These are phyloP conservation scores for Russula abietina DNA, from an alignment of 768 basidiomycete species.

Conservation along the genomic window DNA sequence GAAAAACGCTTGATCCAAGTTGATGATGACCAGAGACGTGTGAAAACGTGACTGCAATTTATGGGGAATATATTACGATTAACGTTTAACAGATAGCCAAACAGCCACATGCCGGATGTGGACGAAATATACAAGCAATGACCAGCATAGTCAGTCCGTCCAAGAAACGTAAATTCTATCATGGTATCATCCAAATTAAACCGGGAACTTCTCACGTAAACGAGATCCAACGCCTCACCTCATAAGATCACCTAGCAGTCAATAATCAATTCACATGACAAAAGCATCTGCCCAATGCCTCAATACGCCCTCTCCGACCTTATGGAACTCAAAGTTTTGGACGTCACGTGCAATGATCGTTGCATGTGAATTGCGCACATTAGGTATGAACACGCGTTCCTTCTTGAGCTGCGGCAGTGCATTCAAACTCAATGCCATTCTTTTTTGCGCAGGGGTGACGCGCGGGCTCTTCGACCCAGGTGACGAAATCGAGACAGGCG, in stretches of 20 bases:
- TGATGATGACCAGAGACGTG: no score
- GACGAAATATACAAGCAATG: no score
- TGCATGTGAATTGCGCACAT: slow-evolving; percentile 60
- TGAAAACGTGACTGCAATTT: no score
- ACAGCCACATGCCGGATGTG: no score
- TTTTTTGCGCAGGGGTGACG: slow-evolving; percentile 51
- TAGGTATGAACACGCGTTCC: slow-evolving; percentile 57
- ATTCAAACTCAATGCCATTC: slow-evolving; percentile 57
- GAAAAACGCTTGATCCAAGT: no score
- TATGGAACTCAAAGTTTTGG: slow-evolving; percentile 51
- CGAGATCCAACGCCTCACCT: no score
- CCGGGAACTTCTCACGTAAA: background rate
- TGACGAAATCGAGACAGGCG: slow-evolving; percentile 1
- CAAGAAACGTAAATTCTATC: no score
- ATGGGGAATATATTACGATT: no score
- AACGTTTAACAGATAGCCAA: no score
- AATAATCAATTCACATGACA: slow-evolving; percentile 31
- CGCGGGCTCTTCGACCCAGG: slow-evolving; percentile 26
- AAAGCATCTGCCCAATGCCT: slow-evolving; percentile 69
- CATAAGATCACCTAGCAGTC: background rate
- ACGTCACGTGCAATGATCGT: slow-evolving; percentile 66
- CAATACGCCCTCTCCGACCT: slow-evolving; percentile 57
- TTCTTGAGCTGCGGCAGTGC: slow-evolving; percentile 63
- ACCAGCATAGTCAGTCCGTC: no score
- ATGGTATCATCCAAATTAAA: no score